phyloP scores from a whole-genome alignment of 2,329 filamentous ascomycete species.

The Diaporthe ampelina region DNA sequence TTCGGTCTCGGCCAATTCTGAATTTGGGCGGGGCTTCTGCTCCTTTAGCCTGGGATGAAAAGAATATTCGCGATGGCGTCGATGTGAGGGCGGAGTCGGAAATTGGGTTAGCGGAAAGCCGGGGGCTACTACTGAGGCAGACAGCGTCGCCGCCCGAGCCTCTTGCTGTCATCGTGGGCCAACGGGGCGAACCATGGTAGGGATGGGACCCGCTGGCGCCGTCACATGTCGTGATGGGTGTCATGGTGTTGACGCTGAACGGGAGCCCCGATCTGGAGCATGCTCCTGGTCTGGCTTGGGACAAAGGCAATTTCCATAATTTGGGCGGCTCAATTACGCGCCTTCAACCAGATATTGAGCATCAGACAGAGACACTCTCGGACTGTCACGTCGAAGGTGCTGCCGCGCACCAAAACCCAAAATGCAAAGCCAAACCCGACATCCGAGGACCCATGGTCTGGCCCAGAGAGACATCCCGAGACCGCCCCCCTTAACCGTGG shows the following conservation, averaged over 20 bases:
- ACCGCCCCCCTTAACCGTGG: slow-evolving; percentile 15
- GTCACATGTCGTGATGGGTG: slow-evolving; percentile 23
- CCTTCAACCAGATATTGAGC: background rate
- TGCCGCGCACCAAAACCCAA: slow-evolving; percentile 2
- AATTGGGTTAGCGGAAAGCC: background rate
- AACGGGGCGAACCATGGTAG: background rate
- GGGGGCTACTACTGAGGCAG: background rate
- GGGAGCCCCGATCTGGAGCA: background rate
- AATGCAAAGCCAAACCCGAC: slow-evolving; percentile 22
- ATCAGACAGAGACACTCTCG: slow-evolving; percentile 4
- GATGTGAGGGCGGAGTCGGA: slow-evolving; percentile 10
- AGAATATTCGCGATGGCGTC: background rate
- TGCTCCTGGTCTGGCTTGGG: background rate
- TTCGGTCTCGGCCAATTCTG: background rate
- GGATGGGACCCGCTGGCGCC: slow-evolving; percentile 11
- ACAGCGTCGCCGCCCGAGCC: slow-evolving; percentile 12
- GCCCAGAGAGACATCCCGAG: slow-evolving; percentile 23
- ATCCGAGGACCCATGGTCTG: slow-evolving; percentile 19
- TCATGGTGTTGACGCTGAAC: slow-evolving; percentile 15
- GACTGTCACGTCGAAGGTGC: slow-evolving; percentile 9
- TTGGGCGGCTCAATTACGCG: slow-evolving; percentile 16
- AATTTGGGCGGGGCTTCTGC: background rate
- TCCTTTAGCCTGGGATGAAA: background rate
- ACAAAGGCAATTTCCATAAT: slow-evolving; percentile 15
- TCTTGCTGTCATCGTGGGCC: background rate